Evolutionary conservation across 345 rosid genomes (phyloP).

Genomic region (Diplotaxis tenuifolia): DNA sequence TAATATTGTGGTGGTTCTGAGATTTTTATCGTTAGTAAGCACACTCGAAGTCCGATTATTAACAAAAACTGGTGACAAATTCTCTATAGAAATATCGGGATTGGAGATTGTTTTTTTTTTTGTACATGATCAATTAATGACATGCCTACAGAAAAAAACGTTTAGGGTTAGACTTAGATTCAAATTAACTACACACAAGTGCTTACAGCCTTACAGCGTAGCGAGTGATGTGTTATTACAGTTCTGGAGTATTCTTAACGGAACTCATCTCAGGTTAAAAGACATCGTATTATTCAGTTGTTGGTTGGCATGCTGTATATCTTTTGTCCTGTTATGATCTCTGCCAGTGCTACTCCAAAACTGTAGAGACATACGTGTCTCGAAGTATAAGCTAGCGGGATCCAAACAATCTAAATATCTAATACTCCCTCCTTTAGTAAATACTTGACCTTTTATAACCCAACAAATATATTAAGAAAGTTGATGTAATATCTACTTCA

Average conservation of each 20-base stretch:
- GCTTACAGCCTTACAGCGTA: background rate
- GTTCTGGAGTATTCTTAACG: background rate
- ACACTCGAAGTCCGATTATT: background rate
- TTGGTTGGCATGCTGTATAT: background rate
- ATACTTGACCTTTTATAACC: no score
- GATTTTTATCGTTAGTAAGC: background rate
- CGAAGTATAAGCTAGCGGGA: no score
- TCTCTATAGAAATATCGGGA: background rate
- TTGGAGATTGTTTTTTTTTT: no score
- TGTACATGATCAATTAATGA: background rate
- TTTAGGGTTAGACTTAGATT: background rate
- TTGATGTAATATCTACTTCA: no score
- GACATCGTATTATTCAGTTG: background rate
- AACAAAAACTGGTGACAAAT: background rate
- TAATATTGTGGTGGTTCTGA: background rate
- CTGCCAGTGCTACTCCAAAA: background rate
- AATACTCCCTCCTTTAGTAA: no score
- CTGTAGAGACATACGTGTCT: no score
- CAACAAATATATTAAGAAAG: no score
- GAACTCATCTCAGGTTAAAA: background rate
- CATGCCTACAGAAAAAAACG: background rate
- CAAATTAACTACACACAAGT: background rate
- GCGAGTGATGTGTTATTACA: background rate
- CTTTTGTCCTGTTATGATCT: no score
- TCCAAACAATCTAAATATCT: no score